Evolutionary conservation across 2,329 filamentous ascomycete species (phyloP), one percentile per base, ranked within the genome.

Genomic region (Endoconidiophora polonica): DNA sequence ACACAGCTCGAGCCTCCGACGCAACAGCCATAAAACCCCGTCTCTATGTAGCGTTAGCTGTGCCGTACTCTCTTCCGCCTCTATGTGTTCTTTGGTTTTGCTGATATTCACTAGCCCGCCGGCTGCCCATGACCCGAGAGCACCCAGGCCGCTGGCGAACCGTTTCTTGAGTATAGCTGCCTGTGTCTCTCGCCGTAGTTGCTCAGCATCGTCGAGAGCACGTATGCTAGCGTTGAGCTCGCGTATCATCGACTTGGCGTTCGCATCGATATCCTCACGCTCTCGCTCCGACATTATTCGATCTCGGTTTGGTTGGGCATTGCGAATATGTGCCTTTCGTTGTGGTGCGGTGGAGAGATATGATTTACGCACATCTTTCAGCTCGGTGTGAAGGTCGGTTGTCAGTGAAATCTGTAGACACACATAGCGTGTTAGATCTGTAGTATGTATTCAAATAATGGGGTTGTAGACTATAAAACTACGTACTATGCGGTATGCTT

Each of bases 401-500:
- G 96, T 93, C 62, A 93, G 86, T 5, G 79, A 75, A 62, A 94
- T 91, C 87, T 94, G 59, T 16, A 41, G 23, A 26, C 29, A 50
- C 53, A 20, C 40, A 6, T 3, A 14, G 23, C 39, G 7, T 41
- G 37, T 54, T 16, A 55, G n/a, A 37, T 44, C 7, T 33, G 23
- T 36, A 4, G 23, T 14, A 44, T 44, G 40, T 5, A 7, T 3
- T 20, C n/a, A 2, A 1, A 10, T 43, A 18, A 1, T 22, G 38
- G 12, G 7, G 23, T 14, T 10, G 18, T 4, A 20, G 1, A 43
- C 26, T 42, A 33, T 40, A 49, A 14, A 56, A 57, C 55, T 46
- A 64, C 74, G 59, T 68, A 93, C 88, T 64, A 96, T 95, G 62
- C 83, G 78, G 66, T 94, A 91, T 48, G 91, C 91, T 66, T 96